phyloP scores from a whole-genome alignment of 352 stramenopile genomes.

The Pythium aquatile region DNA sequence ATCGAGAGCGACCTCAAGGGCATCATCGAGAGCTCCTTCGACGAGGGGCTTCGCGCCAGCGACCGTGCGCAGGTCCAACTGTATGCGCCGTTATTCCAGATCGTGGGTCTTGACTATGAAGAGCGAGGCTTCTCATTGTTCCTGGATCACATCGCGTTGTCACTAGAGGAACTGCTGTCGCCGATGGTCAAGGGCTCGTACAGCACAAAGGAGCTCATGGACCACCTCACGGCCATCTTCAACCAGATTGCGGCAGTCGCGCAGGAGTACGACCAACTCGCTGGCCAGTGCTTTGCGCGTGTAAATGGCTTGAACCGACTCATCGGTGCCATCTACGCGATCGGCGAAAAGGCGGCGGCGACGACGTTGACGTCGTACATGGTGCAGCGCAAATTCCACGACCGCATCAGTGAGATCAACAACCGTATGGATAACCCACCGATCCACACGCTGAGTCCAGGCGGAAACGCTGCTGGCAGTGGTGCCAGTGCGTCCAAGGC shows the following conservation, averaged over 20 bases:
- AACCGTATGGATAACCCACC: constrained; percentile 16
- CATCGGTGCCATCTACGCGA: constrained; percentile 49
- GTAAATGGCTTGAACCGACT: constrained; percentile 55
- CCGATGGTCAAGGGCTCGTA: constrained; percentile 45
- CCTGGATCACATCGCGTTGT: constrained; percentile 41
- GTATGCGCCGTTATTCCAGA: constrained; percentile 79
- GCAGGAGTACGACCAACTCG: constrained; percentile 60
- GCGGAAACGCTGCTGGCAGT: not conserved
- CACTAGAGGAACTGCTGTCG: constrained; percentile 36
- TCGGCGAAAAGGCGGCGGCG: constrained; percentile 57
- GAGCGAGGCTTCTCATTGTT: constrained; percentile 60
- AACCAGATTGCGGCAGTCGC: constrained; percentile 67
- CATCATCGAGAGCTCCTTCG: constrained; percentile 71
- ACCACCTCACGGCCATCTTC: constrained; percentile 71
- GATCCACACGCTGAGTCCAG: constrained; percentile 1
- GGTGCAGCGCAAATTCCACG: constrained; percentile 64
- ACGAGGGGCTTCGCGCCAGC: constrained; percentile 42
- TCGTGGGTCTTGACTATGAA: constrained; percentile 65
- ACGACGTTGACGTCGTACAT: constrained; percentile 73
- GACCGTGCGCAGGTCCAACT: constrained; percentile 50
- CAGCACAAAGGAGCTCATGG: constrained; percentile 75
- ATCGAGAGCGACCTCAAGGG: constrained; percentile 82
- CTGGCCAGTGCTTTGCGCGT: constrained; percentile 48
- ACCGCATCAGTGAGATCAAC: constrained; percentile 43
- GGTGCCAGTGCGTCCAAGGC: constrained; percentile 16